Base-by-base conservation (phyloP, 345 rosid genomes). In the Sonneratia alba region DNA sequence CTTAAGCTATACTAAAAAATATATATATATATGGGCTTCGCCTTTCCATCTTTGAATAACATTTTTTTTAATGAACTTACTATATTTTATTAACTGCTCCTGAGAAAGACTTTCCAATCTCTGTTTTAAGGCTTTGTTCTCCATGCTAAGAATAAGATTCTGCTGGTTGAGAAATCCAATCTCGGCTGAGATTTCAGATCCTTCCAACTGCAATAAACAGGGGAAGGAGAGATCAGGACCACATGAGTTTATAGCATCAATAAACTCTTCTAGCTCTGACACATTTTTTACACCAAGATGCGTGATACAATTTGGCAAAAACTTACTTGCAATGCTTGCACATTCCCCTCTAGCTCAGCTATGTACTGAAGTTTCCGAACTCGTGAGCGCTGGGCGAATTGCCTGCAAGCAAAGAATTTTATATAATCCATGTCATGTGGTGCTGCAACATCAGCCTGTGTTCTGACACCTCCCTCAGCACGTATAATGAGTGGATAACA, bases 101-200 rank as follows among this genome's bases (percentile, higher is more conserved):
- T 86, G 89, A 21, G 89, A 81, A 78, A 88, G 73, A 72, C 85
- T 85, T 74, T 90, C 91, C 70, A 88, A 49, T 7, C 89, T 88
- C 68, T 86, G 88, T 72, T 85, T 83, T 45, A 90, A 79, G 67
- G 89, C 80, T 80, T 83, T 85, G 75, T 90, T 90, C 78, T 90
- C 96, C 92, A 90, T 84, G 83, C 81, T 83, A 67, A 90, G 72
- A 77, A 90, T 84, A 49, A 88, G 73, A 68, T 80, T 67, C 70
- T 81, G 89, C 74, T 88, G 91, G 81, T 90, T 86, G 65, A 86
- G 77, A 76, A 86, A 88, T 71, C 84, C 88, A 69, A 90, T 72
- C 57, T 84, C 86, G 0, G 91, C 86, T 7, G 89, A 85, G 77
- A 86, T 85, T 73, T 84, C 86, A 70, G 88, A 83, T 78, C 92